Base-by-base conservation (phyloP, 805 yeast species). In the Candida khao-thaluensis region DNA sequence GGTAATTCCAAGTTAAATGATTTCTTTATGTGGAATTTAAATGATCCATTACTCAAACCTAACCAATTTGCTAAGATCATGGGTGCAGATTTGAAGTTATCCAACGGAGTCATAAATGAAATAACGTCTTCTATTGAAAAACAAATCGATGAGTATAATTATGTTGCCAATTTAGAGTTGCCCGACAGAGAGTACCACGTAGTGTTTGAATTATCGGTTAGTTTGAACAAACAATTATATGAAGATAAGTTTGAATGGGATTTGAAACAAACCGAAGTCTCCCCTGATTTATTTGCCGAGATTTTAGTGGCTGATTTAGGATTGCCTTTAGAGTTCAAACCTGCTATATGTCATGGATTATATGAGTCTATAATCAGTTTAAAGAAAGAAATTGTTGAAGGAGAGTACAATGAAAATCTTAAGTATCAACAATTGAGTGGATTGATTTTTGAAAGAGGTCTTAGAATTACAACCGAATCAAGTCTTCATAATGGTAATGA, bases 191-290 rank as follows among this genome's bases (percentile, higher is more conserved):
- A 81, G 41, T 71, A 73, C 30, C 93, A 85, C 53, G 95, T 85
- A 1, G 74, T 93, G 3, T 74, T 93, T 24, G 85, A 88, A 47
- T 62, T 93, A 26, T 81, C 91, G 11, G 85, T 93, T 35, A 87
- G 84, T 54, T 66, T 93, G 45, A 88, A 89, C 48, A 85, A 85
- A 56, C 82, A 81, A 50, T 72, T 90, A 29, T 89, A 81, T 53
- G 95, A 89, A 50, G 99, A 93, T 61, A 84, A 85, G 57, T 83
- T 93, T 48, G 98, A 93, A 62, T 91, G 98, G 98, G 95, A 93
- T 54, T 68, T 93, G 55, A 25, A 54, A 23, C 71, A 67, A 43
- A 58, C 60, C 8, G 66, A 66, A 5, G 55, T 85, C 16, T 76
- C 88, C 1, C 97, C 99, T 0, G 96, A 89, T 57, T 65, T 65